Percentiles rank a stretch among this genome's conserved stretches.
Evolutionary conservation across 2,329 filamentous ascomycete species (phyloP).

Genomic region (Dactylellina cionopaga): DNA sequence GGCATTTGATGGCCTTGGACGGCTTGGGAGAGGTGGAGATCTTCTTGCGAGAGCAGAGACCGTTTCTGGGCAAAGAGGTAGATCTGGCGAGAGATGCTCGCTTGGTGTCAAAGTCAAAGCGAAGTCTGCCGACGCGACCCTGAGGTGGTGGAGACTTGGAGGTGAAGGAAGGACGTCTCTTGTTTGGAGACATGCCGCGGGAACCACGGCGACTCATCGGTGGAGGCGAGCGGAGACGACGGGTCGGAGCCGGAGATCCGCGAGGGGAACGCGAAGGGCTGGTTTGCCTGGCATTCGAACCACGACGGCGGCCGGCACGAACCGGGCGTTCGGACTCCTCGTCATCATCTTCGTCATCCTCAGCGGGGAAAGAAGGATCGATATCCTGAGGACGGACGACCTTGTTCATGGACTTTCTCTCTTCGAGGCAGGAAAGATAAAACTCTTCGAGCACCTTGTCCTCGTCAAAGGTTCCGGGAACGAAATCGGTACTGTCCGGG

Average conservation of each 20-base stretch:
- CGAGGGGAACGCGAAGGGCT: constrained; percentile 65
- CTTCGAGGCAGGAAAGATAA: constrained; percentile 84
- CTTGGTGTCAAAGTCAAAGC: constrained; percentile 68
- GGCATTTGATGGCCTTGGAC: constrained; percentile 63
- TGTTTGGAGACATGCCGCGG: constrained; percentile 62
- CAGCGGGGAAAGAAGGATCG: constrained; percentile 95
- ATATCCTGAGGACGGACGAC: constrained; percentile 92
- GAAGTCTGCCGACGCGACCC: constrained; percentile 63
- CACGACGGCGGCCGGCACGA: constrained; percentile 63
- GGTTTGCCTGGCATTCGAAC: constrained; percentile 65
- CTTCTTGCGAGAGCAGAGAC: constrained; percentile 61
- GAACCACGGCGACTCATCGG: constrained; percentile 56
- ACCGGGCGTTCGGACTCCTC: constrained; percentile 68
- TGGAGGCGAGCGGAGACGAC: constrained; percentile 59
- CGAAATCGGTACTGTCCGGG: constrained; percentile 97
- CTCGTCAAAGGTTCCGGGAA: constrained; percentile 97
- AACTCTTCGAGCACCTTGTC: constrained; percentile 93
- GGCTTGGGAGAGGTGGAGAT: constrained; percentile 55
- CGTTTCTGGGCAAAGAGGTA: constrained; percentile 78
- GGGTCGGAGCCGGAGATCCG: constrained; percentile 61
- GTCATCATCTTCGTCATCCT: constrained; percentile 84
- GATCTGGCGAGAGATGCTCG: constrained; percentile 79
- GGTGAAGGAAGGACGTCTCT: constrained; percentile 67
- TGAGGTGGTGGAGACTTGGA: constrained; percentile 75
- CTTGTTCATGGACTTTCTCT: constrained; percentile 82